Evolutionary conservation across 2,329 filamentous ascomycete species (phyloP), one percentile per base, ranked within the genome.

Genomic region (Phyllosticta capitalensis): DNA sequence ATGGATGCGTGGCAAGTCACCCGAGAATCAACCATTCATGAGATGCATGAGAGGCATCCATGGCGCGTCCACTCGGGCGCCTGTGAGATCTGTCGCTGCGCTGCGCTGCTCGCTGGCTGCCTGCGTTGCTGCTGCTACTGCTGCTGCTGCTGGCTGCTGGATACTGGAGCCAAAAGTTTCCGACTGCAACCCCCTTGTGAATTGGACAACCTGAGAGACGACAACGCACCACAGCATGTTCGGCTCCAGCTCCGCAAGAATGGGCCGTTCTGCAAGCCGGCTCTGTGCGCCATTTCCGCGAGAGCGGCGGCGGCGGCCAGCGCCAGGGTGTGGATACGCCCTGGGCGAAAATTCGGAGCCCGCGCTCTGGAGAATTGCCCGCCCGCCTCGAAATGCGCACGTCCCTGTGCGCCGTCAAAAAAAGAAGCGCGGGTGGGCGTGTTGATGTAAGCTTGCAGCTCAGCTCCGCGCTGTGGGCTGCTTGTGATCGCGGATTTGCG

Each of bases 391-490:
- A 45, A 7, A 45, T 45, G 38, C 14, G 38, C 38, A 45, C 38
- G 38, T 45, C n/a, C 38, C 38, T 45, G 38, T 45, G 12, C n/a
- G 21, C n/a, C 54, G 45, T 50, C 55, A 28, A 56, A 56, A 52
- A 56, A 51, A 28, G 45, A 56, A 56, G n/a, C 22, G 20, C 55
- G 48, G 45, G 55, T 56, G 55, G 55, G 55, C 55, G 38, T 55
- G 20, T 26, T 57, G 55, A 57, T 52, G 55, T 57, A 52, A 57
- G 55, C 55, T 19, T 52, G 55, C 55, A 52, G 49, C 55, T 56
- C 49, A 48, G 33, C 54, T 56, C 54, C 54, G 55, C 51, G 55
- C 45, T 21, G 55, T 50, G 55, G 55, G 45, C 55, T 50, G 55
- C 45, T 48, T 50, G 55, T 52, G 55, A 56, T 56, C 22, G 55